Base-by-base conservation (phyloP, 306 rosid species). In the Rosa lucieae region DNA sequence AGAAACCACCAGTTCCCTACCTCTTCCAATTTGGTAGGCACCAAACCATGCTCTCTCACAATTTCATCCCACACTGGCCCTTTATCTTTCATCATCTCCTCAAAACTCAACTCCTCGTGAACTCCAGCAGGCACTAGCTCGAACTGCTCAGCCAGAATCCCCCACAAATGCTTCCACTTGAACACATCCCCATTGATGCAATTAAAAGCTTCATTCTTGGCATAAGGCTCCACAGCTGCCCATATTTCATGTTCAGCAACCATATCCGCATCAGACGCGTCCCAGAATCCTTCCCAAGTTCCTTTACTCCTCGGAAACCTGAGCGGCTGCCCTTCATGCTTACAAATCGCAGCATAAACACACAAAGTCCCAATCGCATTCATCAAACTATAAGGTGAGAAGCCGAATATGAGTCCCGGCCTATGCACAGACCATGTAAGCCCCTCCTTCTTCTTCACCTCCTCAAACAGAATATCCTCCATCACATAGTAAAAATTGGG, bases 161-260 rank as follows among this genome's bases (percentile, higher is more conserved):
- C 80, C 91, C 91, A 91, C n/a, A 91, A 10, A 11, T 86, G 87
- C 85, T 91, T 87, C 96, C 93, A 91, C 80, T 26, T 87, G 70
- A 77, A 87, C 26, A 87, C 86, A 74, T 91, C 91, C 2, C 93
- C 96, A 5, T 90, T 90, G 76, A 76, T 84, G 65, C 87, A 85
- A 13, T 90, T 90, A 7, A 85, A 89, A 0, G 90, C 90, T 53
- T 90, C 90, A 61, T 90, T 87, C 80, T 78, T 82, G 0, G 90
- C 90, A 58, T 82, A 17, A 0, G 89, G 89, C n/a, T 90, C 91
- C 78, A 90, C 91, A 26, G 91, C 91, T 0, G 92, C 90, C 95
- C 92, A 89, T 32, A 90, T 87, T 21, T 87, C 77, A 51, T 90
- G 95, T 86, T 90, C 95, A 2, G 92, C 90, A 4, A 87, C 84